Base-by-base conservation (phyloP, 1,139 yeast species). In the Lodderomyces parapsilosis region DNA sequence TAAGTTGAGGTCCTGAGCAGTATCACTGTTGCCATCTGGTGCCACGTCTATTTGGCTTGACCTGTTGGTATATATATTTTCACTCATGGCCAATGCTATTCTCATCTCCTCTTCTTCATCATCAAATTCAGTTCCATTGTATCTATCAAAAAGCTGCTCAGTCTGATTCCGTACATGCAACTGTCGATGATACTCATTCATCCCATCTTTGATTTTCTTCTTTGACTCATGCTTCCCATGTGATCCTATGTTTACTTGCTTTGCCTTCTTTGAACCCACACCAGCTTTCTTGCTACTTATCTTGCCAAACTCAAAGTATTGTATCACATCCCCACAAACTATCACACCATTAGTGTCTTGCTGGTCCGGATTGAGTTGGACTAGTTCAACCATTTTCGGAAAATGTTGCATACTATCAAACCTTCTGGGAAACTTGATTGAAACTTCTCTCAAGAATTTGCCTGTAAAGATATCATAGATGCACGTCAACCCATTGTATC, bases 381-480 rank as follows among this genome's bases (percentile, higher is more conserved):
- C 69, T 15, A 63, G 65, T 27, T 53, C 58, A 3, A 77, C 75
- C 0, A 83, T 81, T 9, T 69, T 57, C 14, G 70, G 52, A 42
- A 54, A 47, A 20, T 45, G 41, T 38, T 53, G 50, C 55, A 58
- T 51, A 28, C 55, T 55, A 2, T 48, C 46, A 39, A 70, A 67
- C 42, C 69, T 65, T 45, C 68, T 70, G 3, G 83, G 77, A 28
- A 73, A 68, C 43, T 76, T 68, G 3, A 69, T 58, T 7, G 78
- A 69, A 6, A 76, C 75, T 22, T 74, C 74, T 43, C 81, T 63
- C 13, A 81, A 56, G 37, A 67, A 69, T 36, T 70, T 73, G 2
- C 93, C 93, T 0, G 81, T 80, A 42, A 80, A 68, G 0, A 80
- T 71, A 56, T 88, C 87, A 58, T 80, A 80, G 19, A 86, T 64